phyloP scores from a whole-genome alignment of 306 rosid genomes.

The Sphenostylis stenocarpa region DNA sequence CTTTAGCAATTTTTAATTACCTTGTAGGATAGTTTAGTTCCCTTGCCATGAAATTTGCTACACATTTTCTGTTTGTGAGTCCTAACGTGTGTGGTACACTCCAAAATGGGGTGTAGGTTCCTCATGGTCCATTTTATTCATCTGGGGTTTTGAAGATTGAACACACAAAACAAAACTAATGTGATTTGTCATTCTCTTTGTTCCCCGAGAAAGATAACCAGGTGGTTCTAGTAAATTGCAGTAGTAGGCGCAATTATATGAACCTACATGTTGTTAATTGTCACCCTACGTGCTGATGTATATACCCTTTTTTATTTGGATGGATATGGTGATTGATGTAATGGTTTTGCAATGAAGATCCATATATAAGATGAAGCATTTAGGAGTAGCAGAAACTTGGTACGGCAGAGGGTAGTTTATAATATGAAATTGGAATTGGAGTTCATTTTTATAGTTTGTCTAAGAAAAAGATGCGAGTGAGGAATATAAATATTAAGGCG shows the following conservation, averaged over 20 bases:
- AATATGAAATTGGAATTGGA: constrained; percentile 17
- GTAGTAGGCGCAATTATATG: constrained; percentile 28
- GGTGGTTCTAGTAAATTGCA: constrained; percentile 25
- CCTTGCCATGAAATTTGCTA: constrained; percentile 3
- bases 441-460: constrained; percentile 37
- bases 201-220: constrained; percentile 11
- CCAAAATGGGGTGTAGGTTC: background rate
- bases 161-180: background rate
- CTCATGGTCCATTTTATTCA: background rate
- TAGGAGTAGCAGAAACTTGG: constrained; percentile 24
- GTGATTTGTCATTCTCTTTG: background rate
- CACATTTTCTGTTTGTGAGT: constrained; percentile 18
- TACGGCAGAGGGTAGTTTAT: constrained; percentile 30
- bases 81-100: too few species aligned
- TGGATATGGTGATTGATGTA: constrained; percentile 24
- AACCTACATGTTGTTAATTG: constrained; percentile 33
- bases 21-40: background rate
- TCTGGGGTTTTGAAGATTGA: background rate
- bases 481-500: constrained; percentile 22
- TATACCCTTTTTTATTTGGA: background rate
- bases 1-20: constrained; percentile 12
- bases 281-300: constrained; percentile 31
- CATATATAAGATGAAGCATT: constrained; percentile 19
- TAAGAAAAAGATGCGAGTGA: constrained; percentile 21
- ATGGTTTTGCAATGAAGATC: constrained; percentile 25